Conservation (phyloP, 2,329 filamentous ascomycete species). For the Coniochaeta sp. region DNA sequence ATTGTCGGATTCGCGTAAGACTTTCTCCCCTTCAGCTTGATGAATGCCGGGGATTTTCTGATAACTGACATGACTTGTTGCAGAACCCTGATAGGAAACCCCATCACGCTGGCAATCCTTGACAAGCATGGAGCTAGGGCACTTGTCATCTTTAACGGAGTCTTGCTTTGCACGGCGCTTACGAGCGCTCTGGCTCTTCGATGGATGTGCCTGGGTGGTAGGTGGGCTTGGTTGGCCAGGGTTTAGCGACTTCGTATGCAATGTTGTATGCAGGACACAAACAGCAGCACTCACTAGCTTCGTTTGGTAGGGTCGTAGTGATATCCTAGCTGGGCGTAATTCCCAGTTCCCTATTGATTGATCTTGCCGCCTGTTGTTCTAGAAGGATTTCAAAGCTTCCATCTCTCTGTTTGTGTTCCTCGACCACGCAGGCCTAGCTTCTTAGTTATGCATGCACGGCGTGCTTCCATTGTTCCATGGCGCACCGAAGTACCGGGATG, state of each 20-base stretch:
- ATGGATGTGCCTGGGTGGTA: conserved; percentile 12
- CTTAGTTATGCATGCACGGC: neutral
- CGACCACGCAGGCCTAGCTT: neutral
- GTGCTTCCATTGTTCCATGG: neutral
- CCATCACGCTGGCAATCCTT: conserved; percentile 13
- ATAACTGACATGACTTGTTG: neutral
- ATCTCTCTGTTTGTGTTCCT: neutral
- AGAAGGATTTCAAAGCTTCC: neutral
- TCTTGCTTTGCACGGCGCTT: conserved; percentile 4
- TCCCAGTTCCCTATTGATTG: neutral
- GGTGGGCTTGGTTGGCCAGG: conserved; percentile 12
- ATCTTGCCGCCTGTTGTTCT: neutral
- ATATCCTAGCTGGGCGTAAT: neutral
- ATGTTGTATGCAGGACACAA: conserved; percentile 6
- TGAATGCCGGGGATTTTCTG: neutral
- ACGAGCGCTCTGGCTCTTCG: conserved; percentile 12
- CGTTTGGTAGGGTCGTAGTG: neutral
- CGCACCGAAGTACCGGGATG: neutral
- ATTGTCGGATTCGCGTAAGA: conserved; percentile 19
- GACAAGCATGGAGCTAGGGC: conserved; percentile 8
- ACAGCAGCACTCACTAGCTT: neutral
- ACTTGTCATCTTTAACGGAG: neutral
- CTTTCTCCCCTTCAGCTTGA: neutral
- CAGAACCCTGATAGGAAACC: conserved; percentile 12
- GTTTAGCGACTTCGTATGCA: conserved; percentile 1